Evolutionary conservation across 495 filamentous ascomycete genomes (phyloP), one percentile per base, ranked within the genome.

Genomic region (Annulohypoxylon bovei): DNA sequence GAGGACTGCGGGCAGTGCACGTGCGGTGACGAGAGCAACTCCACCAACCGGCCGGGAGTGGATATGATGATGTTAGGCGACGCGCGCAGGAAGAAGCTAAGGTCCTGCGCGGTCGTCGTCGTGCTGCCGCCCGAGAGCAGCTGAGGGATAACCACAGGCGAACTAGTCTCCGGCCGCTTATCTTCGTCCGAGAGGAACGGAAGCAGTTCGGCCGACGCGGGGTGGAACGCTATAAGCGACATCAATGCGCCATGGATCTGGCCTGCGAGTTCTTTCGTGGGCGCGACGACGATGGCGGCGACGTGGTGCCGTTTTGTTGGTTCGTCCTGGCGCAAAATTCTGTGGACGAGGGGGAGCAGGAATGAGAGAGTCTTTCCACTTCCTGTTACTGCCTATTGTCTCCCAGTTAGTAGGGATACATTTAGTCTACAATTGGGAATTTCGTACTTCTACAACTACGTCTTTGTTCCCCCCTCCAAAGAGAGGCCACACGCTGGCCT

Each of bases 351-450:
- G 0, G 95, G 95, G 25, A 99, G 92, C 49, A 99, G 79, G 73
- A 95, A 98, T 1, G 93, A 90, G 42, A 98, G 81, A 0, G 95
- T 98, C 80, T 99, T 99, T 46, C 95, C 95, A 75, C 92, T 95
- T 6, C 96, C 95, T 2, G 95, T 99, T 6, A 98, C 95, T 1
- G 95, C 96, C 85, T 84, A 44, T 68, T 30, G 20, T 47, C 11
- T 62, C 56, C 53, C 42, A 46, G 55, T 60, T 47, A 52, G 50
- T 42, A 18, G 50, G 20, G n/a, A 16, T 23, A 20, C 6, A 14
- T 8, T 16, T 33, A 1, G 20, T 16, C 0, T 18, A 55, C 16
- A n/a, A 53, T 18, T 11, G 35, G 8, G 11, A 11, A 32, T 30
- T 20, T 16, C 74, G 4, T 70, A 86, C 86, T 78, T 97, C 94